Conservation (phyloP, 2,329 filamentous ascomycete species). For the Colletotrichum orchidophilum region DNA sequence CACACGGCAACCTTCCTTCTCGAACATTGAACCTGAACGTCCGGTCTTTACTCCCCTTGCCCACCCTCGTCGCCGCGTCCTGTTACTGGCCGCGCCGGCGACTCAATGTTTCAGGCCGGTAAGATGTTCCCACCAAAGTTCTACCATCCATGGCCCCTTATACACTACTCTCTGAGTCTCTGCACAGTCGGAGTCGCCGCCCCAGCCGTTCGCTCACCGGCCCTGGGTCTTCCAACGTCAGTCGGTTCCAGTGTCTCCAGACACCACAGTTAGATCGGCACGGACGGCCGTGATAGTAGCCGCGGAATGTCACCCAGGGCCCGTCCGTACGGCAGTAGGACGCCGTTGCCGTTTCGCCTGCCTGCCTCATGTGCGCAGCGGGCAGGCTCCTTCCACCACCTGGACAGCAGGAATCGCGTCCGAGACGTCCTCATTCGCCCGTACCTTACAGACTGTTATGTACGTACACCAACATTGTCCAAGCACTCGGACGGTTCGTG, state of each 20-base stretch:
- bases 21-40: slow-evolving; percentile 23
- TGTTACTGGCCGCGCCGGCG: slow-evolving; percentile 17
- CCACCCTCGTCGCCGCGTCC: slow-evolving; percentile 1
- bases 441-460: background rate
- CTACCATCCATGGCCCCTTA: background rate
- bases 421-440: background rate
- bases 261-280: slow-evolving; percentile 18
- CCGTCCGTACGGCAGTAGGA: background rate
- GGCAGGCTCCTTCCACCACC: background rate
- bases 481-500: background rate
- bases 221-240: background rate
- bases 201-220: background rate
- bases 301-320: background rate
- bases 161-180: too few species aligned
- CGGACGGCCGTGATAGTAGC: background rate
- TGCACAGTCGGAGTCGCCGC: too few species aligned
- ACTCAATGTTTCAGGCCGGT: slow-evolving; percentile 32
- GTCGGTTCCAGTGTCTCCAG: background rate
- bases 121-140: slow-evolving; percentile 33
- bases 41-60: slow-evolving; percentile 21
- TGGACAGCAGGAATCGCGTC: background rate
- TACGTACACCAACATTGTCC: background rate
- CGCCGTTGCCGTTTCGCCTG: background rate
- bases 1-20: slow-evolving; percentile 8
- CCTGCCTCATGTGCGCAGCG: background rate